Evolutionary conservation across 495 filamentous ascomycete genomes (phyloP).

Genomic region (Hypoxylon trugodes): DNA sequence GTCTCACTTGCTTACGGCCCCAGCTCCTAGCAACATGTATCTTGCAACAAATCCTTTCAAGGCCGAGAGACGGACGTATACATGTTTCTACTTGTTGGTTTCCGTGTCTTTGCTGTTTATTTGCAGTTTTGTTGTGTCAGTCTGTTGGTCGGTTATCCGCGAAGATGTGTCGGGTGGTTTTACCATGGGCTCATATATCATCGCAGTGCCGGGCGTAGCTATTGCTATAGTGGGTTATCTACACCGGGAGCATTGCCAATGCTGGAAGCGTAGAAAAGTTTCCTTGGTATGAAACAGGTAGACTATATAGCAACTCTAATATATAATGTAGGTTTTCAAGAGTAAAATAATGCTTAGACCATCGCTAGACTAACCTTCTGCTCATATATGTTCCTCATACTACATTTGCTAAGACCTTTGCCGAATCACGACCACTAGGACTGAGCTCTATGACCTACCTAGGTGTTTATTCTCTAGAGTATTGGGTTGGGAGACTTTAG

Average conservation of each 20-base stretch:
- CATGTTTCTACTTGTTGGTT: slow-evolving; percentile 10
- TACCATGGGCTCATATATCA: slow-evolving; percentile 13
- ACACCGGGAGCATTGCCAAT: slow-evolving; percentile 1
- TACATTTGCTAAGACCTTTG: too few relatives aligned
- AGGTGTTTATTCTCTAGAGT: too few relatives aligned
- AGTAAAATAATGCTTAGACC: not conserved
- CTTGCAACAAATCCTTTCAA: not conserved
- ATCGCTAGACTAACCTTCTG: too few relatives aligned
- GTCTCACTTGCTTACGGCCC: too few relatives aligned
- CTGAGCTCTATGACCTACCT: too few relatives aligned
- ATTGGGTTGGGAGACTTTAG: too few relatives aligned
- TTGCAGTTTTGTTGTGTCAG: slow-evolving; percentile 5
- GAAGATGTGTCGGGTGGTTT: slow-evolving; percentile 14
- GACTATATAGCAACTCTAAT: too few relatives aligned
- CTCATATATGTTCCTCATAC: too few relatives aligned
- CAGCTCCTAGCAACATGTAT: too few relatives aligned
- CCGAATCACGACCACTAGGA: too few relatives aligned
- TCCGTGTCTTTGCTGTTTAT: not conserved
- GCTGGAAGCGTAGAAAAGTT: not conserved
- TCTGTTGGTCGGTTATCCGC: slow-evolving; percentile 12
- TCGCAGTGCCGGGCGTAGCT: not conserved
- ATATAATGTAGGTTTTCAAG: too few relatives aligned
- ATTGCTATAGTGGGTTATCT: slow-evolving; percentile 1
- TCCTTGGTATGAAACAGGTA: not conserved
- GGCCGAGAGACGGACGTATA: not conserved